Evolutionary conservation across 139 green algal species (phyloP).

Genomic region (Asterochloris sp.): DNA sequence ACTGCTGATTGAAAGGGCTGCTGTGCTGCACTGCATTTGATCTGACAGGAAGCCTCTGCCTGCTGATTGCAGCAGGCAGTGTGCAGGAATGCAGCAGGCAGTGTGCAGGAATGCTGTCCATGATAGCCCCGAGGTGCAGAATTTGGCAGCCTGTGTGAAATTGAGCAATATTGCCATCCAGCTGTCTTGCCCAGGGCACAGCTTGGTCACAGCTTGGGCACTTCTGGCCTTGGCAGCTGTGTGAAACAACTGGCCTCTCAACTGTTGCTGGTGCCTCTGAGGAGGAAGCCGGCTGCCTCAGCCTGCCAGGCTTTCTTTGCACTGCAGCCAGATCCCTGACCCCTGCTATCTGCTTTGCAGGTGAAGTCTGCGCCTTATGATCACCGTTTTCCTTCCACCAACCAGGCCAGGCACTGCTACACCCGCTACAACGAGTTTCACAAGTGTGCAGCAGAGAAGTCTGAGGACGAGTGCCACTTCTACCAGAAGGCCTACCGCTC

Average conservation of each 20-base stretch:
- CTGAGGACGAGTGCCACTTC: slow-evolving; percentile 73
- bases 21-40: no score
- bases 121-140: no score
- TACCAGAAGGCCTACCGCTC: slow-evolving; percentile 74
- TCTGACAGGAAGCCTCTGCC: no score
- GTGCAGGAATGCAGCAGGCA: no score
- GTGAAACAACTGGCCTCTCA: background rate
- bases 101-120: no score
- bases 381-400: slow-evolving; percentile 31
- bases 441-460: slow-evolving; percentile 56
- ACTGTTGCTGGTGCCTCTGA: background rate
- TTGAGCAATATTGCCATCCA: background rate
- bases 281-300: background rate
- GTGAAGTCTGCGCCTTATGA: slow-evolving; percentile 72
- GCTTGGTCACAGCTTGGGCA: background rate
- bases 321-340: no score
- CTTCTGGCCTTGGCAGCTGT: background rate
- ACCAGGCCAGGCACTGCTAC: slow-evolving; percentile 81
- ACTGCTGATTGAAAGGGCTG: no score
- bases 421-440: slow-evolving; percentile 89
- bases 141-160: no score
- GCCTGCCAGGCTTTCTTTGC: background rate
- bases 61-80: no score
- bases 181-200: background rate
- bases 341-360: slow-evolving; percentile 20